Conservation (phyloP, 805 yeast genomes). For the Kregervanrija fluxuum region DNA sequence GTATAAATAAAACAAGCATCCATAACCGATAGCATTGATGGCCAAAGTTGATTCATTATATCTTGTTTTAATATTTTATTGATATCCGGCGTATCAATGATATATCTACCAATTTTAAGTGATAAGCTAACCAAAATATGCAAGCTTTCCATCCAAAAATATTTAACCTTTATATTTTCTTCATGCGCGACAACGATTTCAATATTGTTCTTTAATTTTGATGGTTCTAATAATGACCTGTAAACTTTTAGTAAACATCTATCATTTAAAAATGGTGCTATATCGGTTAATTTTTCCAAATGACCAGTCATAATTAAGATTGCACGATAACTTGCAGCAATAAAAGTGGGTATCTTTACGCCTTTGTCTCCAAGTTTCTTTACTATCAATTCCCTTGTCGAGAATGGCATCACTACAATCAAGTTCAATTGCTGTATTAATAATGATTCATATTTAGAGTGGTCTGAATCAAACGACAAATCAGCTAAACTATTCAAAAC, state of each 20-base stretch:
- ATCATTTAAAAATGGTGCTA: conserved; percentile 34
- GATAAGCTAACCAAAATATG: conserved; percentile 33
- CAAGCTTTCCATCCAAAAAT: conserved; percentile 52
- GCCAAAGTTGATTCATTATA: conserved; percentile 29
- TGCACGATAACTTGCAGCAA: conserved; percentile 47
- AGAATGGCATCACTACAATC: conserved; percentile 53
- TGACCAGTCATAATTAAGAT: conserved; percentile 33
- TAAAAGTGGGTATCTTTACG: conserved; percentile 52
- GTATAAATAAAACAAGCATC: conserved; percentile 33
- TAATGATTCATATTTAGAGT: conserved; percentile 31
- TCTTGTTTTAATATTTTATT: conserved; percentile 10
- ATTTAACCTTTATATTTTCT: conserved; percentile 8
- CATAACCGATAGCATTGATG: conserved; percentile 33
- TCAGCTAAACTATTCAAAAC: conserved; percentile 43
- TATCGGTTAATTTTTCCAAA: conserved; percentile 26
- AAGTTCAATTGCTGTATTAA: conserved; percentile 48
- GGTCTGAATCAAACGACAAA: conserved; percentile 14
- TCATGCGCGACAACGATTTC: conserved; percentile 5
- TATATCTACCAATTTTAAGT: conserved; percentile 22
- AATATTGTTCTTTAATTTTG: conserved; percentile 36
- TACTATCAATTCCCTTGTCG: conserved; percentile 49
- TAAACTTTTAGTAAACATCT: conserved; percentile 38
- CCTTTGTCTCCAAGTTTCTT: conserved; percentile 38
- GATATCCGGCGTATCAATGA: conserved; percentile 6
- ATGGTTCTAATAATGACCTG: conserved; percentile 45